phyloP scores from a whole-genome alignment of 371 early-diverging fungal genomes.

The Syncephalis plumigaleata region DNA sequence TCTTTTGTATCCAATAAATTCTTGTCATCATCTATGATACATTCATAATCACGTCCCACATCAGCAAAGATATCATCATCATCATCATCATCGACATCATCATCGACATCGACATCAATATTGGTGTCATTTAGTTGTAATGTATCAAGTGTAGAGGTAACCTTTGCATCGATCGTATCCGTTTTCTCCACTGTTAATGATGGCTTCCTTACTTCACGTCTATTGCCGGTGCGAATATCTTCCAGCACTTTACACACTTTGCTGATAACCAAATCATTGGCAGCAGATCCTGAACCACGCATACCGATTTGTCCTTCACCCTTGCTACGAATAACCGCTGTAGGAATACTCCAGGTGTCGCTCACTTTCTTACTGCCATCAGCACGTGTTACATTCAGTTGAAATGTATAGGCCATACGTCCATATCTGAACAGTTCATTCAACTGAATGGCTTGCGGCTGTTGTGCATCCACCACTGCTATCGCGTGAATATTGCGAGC shows the following conservation, averaged over 20 bases:
- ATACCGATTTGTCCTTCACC: slow-evolving; percentile 19
- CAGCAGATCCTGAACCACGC: slow-evolving; percentile 17
- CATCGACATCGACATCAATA: too few relatives aligned
- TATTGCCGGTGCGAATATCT: slow-evolving; percentile 20
- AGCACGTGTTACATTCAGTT: slow-evolving; percentile 18
- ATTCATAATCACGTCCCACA: slow-evolving; percentile 56
- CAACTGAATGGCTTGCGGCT: slow-evolving; percentile 11
- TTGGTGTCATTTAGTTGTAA: slow-evolving; percentile 11
- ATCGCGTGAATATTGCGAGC: slow-evolving; percentile 12
- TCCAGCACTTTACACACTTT: slow-evolving; percentile 54
- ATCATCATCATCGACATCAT: slow-evolving; percentile 21
- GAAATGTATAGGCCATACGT: slow-evolving; percentile 65
- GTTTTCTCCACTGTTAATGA: slow-evolving; percentile 10
- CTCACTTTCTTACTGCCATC: slow-evolving; percentile 19
- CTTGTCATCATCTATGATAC: slow-evolving; percentile 20
- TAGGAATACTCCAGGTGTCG: slow-evolving; percentile 46
- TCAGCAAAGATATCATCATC: slow-evolving; percentile 80
- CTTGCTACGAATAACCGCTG: slow-evolving; percentile 56
- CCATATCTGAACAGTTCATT: slow-evolving; percentile 66
- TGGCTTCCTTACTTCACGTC: slow-evolving; percentile 8
- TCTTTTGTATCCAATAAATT: too few relatives aligned
- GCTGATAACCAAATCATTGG: slow-evolving; percentile 46
- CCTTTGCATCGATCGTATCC: slow-evolving; percentile 15
- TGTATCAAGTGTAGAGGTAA: slow-evolving; percentile 13
- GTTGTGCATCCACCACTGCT: slow-evolving; percentile 19